Percentiles rank a stretch among this genome's conserved stretches.
phyloP scores from a whole-genome alignment of 2,329 filamentous ascomycete species.

The Tolypocladium ophioglossoides region DNA sequence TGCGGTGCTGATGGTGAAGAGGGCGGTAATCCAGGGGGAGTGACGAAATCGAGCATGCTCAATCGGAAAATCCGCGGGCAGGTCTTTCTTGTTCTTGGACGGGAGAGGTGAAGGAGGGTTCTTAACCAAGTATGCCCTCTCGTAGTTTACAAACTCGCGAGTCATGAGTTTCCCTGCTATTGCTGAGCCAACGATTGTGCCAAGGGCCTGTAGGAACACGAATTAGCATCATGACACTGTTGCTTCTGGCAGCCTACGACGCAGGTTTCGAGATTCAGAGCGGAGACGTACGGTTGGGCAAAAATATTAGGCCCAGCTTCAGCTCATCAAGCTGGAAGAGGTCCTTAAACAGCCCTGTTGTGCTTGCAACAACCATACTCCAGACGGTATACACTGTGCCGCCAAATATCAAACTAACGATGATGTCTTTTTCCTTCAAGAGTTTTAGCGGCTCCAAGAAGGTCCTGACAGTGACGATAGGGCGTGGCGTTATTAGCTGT shows the following conservation, averaged over 20 bases:
- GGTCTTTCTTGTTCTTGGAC: conserved; percentile 8
- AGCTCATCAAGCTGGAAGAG: conserved; percentile 13
- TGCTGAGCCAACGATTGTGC: conserved; percentile 23
- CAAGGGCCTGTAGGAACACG: background rate
- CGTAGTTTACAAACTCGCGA: conserved; percentile 19
- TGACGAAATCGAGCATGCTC: conserved; percentile 28
- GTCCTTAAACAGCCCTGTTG: conserved; percentile 23
- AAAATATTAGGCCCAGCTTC: conserved; percentile 13
- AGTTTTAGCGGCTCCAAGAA: conserved; percentile 26
- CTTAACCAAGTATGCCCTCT: conserved; percentile 16
- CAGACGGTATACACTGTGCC: conserved; percentile 26
- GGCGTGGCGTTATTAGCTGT: background rate
- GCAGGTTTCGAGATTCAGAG: no score
- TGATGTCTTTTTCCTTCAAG: conserved; percentile 30
- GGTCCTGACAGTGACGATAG: conserved; percentile 16
- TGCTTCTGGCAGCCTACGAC: no score
- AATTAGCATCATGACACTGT: background rate
- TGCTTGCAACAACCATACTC: conserved; percentile 33
- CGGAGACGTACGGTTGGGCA: conserved; percentile 12
- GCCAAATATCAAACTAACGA: conserved; percentile 30
- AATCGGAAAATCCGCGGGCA: conserved; percentile 28
- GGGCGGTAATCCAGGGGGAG: conserved; percentile 25
- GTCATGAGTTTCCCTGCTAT: conserved; percentile 31
- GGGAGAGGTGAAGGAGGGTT: conserved; percentile 1
- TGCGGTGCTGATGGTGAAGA: conserved; percentile 27